phyloP scores from a whole-genome alignment of 371 early-diverging fungal species.

The Mucor lusitanicus region DNA sequence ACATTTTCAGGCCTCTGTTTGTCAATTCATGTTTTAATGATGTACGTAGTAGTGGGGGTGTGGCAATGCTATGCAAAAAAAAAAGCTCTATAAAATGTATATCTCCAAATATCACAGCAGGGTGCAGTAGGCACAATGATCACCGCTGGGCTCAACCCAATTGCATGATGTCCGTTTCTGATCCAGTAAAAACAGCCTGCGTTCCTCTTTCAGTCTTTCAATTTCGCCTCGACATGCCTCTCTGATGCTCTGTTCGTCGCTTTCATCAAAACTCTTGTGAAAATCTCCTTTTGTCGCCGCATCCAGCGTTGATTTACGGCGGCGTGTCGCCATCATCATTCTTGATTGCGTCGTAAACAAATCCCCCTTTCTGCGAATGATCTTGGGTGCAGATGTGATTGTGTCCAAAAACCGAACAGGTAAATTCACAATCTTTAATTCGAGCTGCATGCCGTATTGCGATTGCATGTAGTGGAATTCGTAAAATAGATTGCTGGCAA shows the following conservation, averaged over 20 bases:
- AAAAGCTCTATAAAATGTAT: neutral
- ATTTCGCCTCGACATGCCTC: neutral
- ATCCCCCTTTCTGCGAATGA: neutral
- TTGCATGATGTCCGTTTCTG: neutral
- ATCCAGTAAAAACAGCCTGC: neutral
- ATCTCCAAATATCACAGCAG: neutral
- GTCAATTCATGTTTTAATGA: no score
- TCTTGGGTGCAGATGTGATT: conserved; percentile 1
- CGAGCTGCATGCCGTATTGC: neutral
- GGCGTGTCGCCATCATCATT: neutral
- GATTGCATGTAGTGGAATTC: neutral
- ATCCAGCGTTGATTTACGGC: neutral
- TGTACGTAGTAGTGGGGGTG: no score
- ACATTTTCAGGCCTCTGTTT: no score
- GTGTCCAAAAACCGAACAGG: neutral
- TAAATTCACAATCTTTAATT: neutral
- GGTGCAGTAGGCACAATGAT: conserved; percentile 8
- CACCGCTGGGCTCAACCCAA: conserved; percentile 12
- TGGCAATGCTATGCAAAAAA: no score
- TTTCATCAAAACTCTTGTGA: neutral
- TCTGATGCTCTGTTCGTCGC: neutral
- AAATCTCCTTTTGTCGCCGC: neutral
- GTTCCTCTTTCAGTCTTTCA: neutral
- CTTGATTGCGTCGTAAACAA: neutral
- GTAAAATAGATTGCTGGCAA: neutral